A percentile compares a stretch with the other conserved stretches of the same genome.
phyloP scores from a whole-genome alignment of 2,329 filamentous ascomycete species.

The Rutstroemia sp. region DNA sequence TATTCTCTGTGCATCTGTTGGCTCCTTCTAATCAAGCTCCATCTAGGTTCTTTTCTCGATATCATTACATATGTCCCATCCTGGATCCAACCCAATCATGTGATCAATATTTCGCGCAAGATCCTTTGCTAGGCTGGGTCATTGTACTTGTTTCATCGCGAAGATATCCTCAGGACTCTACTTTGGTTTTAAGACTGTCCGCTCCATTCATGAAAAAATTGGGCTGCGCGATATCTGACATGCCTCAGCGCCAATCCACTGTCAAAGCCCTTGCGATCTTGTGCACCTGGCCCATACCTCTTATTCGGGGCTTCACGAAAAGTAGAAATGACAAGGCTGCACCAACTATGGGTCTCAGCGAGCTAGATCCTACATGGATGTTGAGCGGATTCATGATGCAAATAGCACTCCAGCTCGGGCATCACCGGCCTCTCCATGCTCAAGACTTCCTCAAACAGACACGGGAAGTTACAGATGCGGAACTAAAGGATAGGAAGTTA shows the following conservation, averaged over 20 bases:
- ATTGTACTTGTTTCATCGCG: conserved; percentile 56
- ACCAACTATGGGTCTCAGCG: conserved; percentile 8
- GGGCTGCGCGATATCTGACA: conserved; percentile 17
- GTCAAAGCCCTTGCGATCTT: conserved; percentile 24
- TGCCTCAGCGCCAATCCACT: conserved; percentile 16
- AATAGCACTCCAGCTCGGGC: conserved; percentile 23
- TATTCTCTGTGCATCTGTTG: neutral
- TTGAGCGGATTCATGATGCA: conserved; percentile 26
- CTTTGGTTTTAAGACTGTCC: conserved; percentile 34
- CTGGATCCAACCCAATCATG: conserved; percentile 46
- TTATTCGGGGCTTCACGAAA: conserved; percentile 16
- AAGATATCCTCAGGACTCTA: conserved; percentile 46
- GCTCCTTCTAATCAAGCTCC: too few relatives aligned
- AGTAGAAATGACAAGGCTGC: conserved; percentile 8
- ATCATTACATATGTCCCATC: conserved; percentile 58
- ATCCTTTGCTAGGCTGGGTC: conserved; percentile 62
- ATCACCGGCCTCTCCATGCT: conserved; percentile 21
- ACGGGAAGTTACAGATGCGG: conserved; percentile 15
- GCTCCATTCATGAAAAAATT: conserved; percentile 14
- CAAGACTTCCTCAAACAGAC: conserved; percentile 19
- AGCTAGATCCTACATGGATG: conserved; percentile 21
- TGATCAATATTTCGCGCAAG: conserved; percentile 50
- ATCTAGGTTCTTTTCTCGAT: conserved; percentile 52
- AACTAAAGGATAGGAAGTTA: conserved; percentile 45
- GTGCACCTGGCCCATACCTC: conserved; percentile 27